These are phyloP conservation scores for Teratosphaeria pseudoeucalypti DNA, from an alignment of 2,329 filamentous ascomycete genomes.

Conservation along the genomic window DNA sequence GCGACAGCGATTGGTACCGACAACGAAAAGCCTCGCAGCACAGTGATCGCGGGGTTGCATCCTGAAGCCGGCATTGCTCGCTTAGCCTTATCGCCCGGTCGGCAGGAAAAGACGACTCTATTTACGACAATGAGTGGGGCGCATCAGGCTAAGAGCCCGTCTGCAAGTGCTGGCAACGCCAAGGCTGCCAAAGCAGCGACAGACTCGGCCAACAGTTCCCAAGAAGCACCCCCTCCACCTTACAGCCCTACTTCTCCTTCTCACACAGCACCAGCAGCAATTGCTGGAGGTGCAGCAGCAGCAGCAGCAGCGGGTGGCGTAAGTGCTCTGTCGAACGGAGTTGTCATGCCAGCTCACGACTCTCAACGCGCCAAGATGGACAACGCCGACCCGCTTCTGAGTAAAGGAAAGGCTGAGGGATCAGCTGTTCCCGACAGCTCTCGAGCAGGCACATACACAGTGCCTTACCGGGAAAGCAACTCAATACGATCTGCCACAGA, in stretches of 20 bases:
- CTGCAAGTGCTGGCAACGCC: neutral
- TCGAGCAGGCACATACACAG: constrained; percentile 14
- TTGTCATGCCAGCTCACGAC: neutral
- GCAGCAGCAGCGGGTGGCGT: neutral
- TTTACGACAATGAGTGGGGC: neutral
- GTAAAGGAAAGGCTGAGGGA: constrained; percentile 6
- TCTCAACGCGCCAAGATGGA: neutral
- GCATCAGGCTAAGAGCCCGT: neutral
- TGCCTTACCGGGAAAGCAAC: constrained; percentile 13
- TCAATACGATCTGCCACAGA: neutral
- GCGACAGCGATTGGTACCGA: constrained; percentile 36
- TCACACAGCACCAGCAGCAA: constrained; percentile 2
- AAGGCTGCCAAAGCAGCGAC: neutral
- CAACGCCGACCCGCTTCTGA: constrained; percentile 4
- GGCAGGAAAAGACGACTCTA: constrained; percentile 3
- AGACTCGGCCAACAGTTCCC: neutral
- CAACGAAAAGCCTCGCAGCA: constrained; percentile 30
- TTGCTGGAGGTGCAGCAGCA: neutral
- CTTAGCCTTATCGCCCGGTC: constrained; percentile 19
- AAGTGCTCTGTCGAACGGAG: neutral
- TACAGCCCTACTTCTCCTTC: neutral
- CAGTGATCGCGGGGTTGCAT: constrained; percentile 30
- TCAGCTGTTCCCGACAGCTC: constrained; percentile 7
- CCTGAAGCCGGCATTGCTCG: constrained; percentile 14
- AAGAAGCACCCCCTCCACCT: neutral